phyloP scores from a whole-genome alignment of 192 early-diverging fungal species.

The Coemansia sp. region DNA sequence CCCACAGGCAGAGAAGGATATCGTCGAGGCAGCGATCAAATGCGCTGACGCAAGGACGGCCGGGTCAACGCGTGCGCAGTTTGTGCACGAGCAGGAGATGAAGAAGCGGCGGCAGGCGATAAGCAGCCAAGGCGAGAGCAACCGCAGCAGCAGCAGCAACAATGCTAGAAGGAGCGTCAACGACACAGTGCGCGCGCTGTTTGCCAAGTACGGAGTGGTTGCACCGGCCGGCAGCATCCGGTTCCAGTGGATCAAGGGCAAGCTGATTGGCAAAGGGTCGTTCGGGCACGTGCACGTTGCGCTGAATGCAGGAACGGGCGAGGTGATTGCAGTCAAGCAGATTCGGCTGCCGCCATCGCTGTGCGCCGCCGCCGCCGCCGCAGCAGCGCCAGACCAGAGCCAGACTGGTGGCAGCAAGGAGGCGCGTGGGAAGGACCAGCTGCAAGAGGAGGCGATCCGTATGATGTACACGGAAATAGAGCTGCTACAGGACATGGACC shows the following conservation, averaged over 20 bases:
- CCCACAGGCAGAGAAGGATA: slow-evolving; percentile 52
- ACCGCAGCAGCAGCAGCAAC: background rate
- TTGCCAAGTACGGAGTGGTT: slow-evolving; percentile 43
- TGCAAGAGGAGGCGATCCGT: slow-evolving; percentile 43
- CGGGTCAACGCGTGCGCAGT: slow-evolving; percentile 53
- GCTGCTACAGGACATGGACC: slow-evolving; percentile 74
- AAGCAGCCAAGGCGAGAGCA: background rate
- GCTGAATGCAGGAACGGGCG: slow-evolving; percentile 70
- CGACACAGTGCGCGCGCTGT: slow-evolving; percentile 45
- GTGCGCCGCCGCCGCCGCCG: slow-evolving; percentile 9
- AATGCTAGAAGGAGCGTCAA: slow-evolving; percentile 2
- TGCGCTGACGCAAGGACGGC: slow-evolving; percentile 32
- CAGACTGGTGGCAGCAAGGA: background rate
- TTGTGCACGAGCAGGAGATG: slow-evolving; percentile 41
- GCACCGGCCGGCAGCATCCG: slow-evolving; percentile 35
- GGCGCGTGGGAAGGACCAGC: background rate
- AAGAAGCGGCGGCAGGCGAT: slow-evolving; percentile 11
- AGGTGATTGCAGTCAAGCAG: slow-evolving; percentile 86
- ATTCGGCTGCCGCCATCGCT: slow-evolving; percentile 63
- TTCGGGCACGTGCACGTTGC: slow-evolving; percentile 81
- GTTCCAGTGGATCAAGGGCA: slow-evolving; percentile 75
- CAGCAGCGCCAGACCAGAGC: background rate
- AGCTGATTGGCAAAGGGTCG: slow-evolving; percentile 81
- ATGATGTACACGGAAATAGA: slow-evolving; percentile 75
- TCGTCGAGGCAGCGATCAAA: slow-evolving; percentile 53